Percentiles rank a stretch among this genome's conserved stretches.
phyloP scores from a whole-genome alignment of 2,329 filamentous ascomycete genomes.

The Colletotrichum gigasporum region DNA sequence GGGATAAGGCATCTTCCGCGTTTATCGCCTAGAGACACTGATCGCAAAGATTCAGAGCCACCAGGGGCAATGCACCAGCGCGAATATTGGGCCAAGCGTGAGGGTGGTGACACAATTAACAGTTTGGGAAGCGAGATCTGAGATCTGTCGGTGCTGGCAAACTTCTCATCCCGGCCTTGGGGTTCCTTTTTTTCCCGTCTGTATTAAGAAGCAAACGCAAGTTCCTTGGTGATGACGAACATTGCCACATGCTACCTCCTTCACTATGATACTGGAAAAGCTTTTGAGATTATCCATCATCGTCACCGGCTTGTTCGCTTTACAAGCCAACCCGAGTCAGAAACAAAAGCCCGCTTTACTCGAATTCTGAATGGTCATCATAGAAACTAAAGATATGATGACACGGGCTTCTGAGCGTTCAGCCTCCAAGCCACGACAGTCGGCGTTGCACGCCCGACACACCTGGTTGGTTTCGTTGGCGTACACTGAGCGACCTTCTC shows the following conservation, averaged over 20 bases:
- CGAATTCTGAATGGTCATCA: not conserved
- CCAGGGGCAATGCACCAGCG: too few species aligned
- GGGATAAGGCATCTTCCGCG: too few species aligned
- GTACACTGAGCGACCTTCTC: too few species aligned
- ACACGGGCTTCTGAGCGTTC: not conserved
- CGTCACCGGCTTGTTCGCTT: too few species aligned
- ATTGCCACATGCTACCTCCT: too few species aligned
- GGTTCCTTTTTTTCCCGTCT: not conserved
- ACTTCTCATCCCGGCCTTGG: not conserved
- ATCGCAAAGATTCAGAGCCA: not conserved
- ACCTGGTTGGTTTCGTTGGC: too few species aligned
- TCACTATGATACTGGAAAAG: not conserved
- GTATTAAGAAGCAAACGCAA: too few species aligned
- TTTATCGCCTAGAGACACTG: constrained; percentile 25
- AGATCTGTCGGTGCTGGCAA: too few species aligned
- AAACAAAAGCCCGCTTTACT: not conserved
- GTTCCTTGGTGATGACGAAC: too few species aligned
- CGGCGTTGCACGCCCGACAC: not conserved
- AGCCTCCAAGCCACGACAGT: constrained; percentile 1
- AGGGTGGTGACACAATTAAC: constrained; percentile 2
- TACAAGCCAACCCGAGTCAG: too few species aligned
- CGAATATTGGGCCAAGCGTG: not conserved
- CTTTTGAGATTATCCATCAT: too few species aligned
- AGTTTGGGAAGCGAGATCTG: not conserved
- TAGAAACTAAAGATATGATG: not conserved